Evolutionary conservation across 768 basidiomycete genomes (phyloP).

Genomic region (Mycena rosella): DNA sequence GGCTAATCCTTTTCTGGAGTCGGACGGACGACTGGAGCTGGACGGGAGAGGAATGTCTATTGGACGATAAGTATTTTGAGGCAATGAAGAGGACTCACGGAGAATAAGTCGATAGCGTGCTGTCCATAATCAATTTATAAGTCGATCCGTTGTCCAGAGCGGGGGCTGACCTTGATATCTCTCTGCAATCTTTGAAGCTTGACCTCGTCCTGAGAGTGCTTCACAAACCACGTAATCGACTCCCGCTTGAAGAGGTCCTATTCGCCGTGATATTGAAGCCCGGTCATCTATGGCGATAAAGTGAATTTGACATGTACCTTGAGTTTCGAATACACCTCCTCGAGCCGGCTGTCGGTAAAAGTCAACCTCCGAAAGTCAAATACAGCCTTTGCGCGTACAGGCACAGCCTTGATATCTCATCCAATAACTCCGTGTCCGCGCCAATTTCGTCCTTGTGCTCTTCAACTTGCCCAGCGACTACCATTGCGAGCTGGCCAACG

Average conservation of each 20-base stretch:
- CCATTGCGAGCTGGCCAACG: constrained; percentile 28
- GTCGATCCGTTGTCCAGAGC: too few species aligned
- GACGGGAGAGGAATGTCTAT: constrained; percentile 3
- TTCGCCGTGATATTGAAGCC: neutral
- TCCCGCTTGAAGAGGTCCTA: constrained; percentile 33
- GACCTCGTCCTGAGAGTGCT: constrained; percentile 35
- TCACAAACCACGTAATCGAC: constrained; percentile 33
- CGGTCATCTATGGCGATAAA: too few species aligned
- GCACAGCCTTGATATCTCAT: constrained; percentile 37
- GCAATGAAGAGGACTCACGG: constrained; percentile 19
- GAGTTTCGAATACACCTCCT: constrained; percentile 32
- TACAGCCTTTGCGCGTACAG: constrained; percentile 26
- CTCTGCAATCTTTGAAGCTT: constrained; percentile 30
- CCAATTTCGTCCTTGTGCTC: constrained; percentile 28
- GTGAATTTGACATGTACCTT: too few species aligned
- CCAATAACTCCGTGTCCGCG: constrained; percentile 30
- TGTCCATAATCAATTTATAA: neutral
- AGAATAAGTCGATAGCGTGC: constrained; percentile 38
- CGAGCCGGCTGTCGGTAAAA: constrained; percentile 30
- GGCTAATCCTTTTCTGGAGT: constrained; percentile 24
- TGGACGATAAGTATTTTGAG: neutral
- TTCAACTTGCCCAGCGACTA: constrained; percentile 31
- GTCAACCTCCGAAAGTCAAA: constrained; percentile 22
- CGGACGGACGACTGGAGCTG: constrained; percentile 31
- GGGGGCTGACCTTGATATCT: constrained; percentile 30